A percentile compares a stretch with the other conserved stretches of the same genome.
Evolutionary conservation across 1,284 basidiomycete species (phyloP).

Genomic region (Tremellales sp.): DNA sequence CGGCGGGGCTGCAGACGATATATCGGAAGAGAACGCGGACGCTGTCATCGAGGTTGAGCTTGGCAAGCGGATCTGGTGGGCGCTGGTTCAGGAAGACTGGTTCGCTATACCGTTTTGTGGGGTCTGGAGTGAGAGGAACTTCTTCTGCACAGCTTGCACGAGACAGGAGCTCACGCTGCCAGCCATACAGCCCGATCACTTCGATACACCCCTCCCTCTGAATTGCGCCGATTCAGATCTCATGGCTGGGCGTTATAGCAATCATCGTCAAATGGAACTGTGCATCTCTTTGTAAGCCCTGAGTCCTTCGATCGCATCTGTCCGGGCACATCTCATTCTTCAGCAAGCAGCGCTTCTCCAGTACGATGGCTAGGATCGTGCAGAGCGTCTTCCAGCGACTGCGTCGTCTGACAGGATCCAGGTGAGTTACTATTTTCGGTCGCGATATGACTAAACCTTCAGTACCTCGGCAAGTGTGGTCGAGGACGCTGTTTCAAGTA

Average conservation of each 20-base stretch:
- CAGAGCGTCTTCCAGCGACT: slow-evolving; percentile 7
- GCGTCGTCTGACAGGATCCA: not conserved
- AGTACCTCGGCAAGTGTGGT: not conserved
- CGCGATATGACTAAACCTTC: not conserved
- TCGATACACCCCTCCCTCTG: slow-evolving; percentile 17
- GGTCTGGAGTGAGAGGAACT: slow-evolving; percentile 13
- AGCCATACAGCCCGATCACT: slow-evolving; percentile 21
- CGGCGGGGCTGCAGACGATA: not conserved
- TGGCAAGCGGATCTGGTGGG: slow-evolving; percentile 21
- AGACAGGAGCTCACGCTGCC: not conserved
- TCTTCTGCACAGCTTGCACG: too few relatives aligned
- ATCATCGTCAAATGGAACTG: slow-evolving; percentile 1
- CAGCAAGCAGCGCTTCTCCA: slow-evolving; percentile 16
- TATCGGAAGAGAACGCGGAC: not conserved
- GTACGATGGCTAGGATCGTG: slow-evolving; percentile 9
- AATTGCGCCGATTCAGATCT: slow-evolving; percentile 19
- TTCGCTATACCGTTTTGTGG: slow-evolving; percentile 18
- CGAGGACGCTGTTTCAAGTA: not conserved
- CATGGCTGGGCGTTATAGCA: not conserved
- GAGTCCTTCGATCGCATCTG: too few relatives aligned
- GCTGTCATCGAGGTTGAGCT: slow-evolving; percentile 12
- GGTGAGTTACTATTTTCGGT: not conserved
- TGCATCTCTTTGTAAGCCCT: slow-evolving; percentile 14
- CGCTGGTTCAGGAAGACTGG: slow-evolving; percentile 20
- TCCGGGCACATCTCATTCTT: not conserved